Evolutionary conservation across 768 basidiomycete genomes (phyloP), one percentile per base, ranked within the genome.

Genomic region (Xerocomellus dryophilus): DNA sequence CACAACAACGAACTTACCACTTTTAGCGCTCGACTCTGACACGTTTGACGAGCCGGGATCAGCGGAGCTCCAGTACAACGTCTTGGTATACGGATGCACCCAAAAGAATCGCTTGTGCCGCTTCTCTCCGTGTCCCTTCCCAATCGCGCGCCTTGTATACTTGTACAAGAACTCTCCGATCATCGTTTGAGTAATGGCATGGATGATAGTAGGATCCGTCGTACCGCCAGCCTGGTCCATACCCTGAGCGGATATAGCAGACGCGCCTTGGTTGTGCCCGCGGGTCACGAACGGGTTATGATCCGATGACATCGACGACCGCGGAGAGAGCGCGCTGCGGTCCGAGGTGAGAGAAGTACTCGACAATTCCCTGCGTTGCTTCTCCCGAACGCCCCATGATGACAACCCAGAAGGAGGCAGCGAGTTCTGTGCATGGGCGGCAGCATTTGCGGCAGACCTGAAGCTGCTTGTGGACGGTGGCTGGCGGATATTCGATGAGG

Each of bases 31-130:
- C 8, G 92, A 92, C 74, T 98, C 94, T 1, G 87, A 83, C 17
- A 93, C 90, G 61, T 85, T 85, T 36, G 83, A 82, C 23, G 91
- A 90, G 27, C 93, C 94, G 46, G 96, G 97, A 73, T 98, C 96
- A 10, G 86, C 84, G 17, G 90, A 87, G 65, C 92, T 93, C 97
- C 97, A 99, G 71, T 98, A 98, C 54, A 99, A 65, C 5, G 94
- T 98, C 76, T 92, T 93, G 38, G 95, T 98, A 69, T 98, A 99
- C 18, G 97, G 97, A 72, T 98, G 96, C n/a, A 99, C 86, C 97
- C 97, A 99, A 81, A 98, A 97, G 84, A 94, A 99, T 35, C 97
- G 80, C 70, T 84, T 86, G 72, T 99, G 97, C 47, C 95, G 77
- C 68, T 83, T 86, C 69, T 93, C 88, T 20, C 91, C 91, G 67